Conservation (phyloP, 108 stramenopile species). For the Cyclotella distinguenda region DNA sequence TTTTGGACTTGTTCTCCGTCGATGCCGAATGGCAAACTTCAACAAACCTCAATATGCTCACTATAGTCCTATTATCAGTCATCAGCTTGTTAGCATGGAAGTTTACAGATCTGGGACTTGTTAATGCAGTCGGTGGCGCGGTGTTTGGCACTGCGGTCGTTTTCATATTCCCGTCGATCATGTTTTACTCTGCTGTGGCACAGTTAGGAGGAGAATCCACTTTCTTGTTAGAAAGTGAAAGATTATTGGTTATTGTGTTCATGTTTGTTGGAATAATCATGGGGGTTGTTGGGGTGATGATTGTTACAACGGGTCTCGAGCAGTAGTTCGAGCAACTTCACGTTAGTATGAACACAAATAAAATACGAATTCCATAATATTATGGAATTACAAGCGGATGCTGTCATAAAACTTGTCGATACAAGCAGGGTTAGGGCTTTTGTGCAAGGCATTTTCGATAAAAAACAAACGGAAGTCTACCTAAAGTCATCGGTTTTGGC, state of each 20-base stretch:
- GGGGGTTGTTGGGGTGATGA: slow-evolving; percentile 11
- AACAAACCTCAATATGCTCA: slow-evolving; percentile 50
- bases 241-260: slow-evolving; percentile 9
- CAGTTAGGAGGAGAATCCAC: not conserved
- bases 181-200: slow-evolving; percentile 46
- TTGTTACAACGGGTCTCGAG: not conserved
- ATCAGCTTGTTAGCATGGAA: slow-evolving; percentile 45
- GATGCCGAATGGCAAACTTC: slow-evolving; percentile 45
- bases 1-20: slow-evolving; percentile 54
- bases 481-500: too few relatives aligned
- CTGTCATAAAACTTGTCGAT: too few relatives aligned
- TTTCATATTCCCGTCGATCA: slow-evolving; percentile 86
- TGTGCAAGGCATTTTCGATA: too few relatives aligned
- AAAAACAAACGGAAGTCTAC: too few relatives aligned
- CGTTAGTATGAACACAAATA: too few relatives aligned
- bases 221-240: slow-evolving; percentile 16
- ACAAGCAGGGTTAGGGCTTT: too few relatives aligned
- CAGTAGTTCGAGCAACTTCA: too few relatives aligned
- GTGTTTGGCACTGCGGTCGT: slow-evolving; percentile 73
- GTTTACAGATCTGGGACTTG: slow-evolving; percentile 57
- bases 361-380: too few relatives aligned
- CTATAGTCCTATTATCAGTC: slow-evolving; percentile 43
- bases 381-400: too few relatives aligned
- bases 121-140: slow-evolving; percentile 84
- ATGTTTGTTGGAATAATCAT: slow-evolving; percentile 21